Evolutionary conservation across 805 yeast genomes (phyloP).

Genomic region (Diddensiella caesifluorescens): DNA sequence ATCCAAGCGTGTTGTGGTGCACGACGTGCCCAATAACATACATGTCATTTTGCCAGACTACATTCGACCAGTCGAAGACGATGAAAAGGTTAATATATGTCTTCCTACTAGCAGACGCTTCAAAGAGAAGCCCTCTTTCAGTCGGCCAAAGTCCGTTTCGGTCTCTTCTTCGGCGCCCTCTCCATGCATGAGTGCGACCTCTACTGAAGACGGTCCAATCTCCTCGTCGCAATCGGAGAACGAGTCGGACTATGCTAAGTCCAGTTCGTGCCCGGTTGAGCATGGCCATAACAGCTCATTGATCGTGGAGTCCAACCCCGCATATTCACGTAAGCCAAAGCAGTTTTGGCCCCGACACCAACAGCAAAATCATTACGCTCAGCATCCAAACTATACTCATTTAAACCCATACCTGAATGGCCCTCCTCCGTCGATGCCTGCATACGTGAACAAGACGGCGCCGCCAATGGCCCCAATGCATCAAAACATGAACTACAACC

Average conservation of each 20-base stretch:
- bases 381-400: too few relatives aligned
- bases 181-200: not conserved
- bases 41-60: not conserved
- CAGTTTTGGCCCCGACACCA: too few relatives aligned
- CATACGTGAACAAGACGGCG: too few relatives aligned
- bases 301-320: conserved; percentile 1
- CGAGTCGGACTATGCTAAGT: not conserved
- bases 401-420: too few relatives aligned
- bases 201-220: not conserved
- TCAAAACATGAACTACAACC: not conserved
- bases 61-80: too few relatives aligned
- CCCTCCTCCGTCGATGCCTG: too few relatives aligned
- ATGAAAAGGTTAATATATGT: not conserved
- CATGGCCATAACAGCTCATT: not conserved
- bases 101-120: not conserved
- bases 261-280: not conserved
- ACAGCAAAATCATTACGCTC: too few relatives aligned
- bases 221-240: not conserved
- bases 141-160: too few relatives aligned
- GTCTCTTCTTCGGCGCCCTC: not conserved
- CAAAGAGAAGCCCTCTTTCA: too few relatives aligned
- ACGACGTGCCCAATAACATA: not conserved
- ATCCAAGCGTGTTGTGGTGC: not conserved
- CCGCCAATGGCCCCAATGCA: too few relatives aligned
- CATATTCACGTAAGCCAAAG: too few relatives aligned